Evolutionary conservation across 305 asterid genomes (phyloP).

Genomic region (Rubia peregrina): DNA sequence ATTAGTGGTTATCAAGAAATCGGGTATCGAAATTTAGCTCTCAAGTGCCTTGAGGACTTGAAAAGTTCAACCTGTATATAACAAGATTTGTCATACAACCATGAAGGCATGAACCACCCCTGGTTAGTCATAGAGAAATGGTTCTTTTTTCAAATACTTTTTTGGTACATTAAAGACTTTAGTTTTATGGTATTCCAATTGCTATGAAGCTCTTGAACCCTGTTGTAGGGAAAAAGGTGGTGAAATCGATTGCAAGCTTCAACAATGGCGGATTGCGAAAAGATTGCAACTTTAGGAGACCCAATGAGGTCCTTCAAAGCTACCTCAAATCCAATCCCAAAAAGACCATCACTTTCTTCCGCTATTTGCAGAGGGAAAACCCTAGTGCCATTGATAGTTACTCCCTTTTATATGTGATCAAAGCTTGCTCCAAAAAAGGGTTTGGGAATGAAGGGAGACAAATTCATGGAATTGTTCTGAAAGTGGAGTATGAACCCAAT

Average conservation of each 20-base stretch:
- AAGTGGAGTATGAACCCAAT: conserved; percentile 22
- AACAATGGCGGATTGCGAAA: conserved; percentile 6
- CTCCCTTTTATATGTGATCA: conserved; percentile 28
- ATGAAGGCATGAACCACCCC: not conserved
- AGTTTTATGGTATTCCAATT: not conserved
- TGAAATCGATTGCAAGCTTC: conserved; percentile 3
- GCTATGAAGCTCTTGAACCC: conserved; percentile 18
- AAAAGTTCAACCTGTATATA: conserved; percentile 11
- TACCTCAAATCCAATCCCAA: conserved; percentile 21
- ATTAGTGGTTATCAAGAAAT: conserved; percentile 38
- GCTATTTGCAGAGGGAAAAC: conserved; percentile 20
- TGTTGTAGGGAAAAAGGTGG: conserved; percentile 1
- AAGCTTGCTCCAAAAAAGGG: conserved; percentile 24
- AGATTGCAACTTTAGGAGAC: conserved; percentile 14
- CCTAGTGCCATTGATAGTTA: conserved; percentile 26
- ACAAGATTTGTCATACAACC: not conserved
- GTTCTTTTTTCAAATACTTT: not conserved
- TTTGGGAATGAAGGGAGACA: conserved; percentile 22
- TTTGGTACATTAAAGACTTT: not conserved
- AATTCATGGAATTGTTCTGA: conserved; percentile 19
- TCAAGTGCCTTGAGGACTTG: conserved; percentile 29
- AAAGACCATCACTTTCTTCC: conserved; percentile 20
- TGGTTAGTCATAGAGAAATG: not conserved
- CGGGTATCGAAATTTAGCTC: conserved; percentile 40
- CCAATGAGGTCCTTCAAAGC: conserved; percentile 21